Base-by-base conservation (phyloP, 2,329 filamentous ascomycete genomes). In the Pleoardoris graminearum region DNA sequence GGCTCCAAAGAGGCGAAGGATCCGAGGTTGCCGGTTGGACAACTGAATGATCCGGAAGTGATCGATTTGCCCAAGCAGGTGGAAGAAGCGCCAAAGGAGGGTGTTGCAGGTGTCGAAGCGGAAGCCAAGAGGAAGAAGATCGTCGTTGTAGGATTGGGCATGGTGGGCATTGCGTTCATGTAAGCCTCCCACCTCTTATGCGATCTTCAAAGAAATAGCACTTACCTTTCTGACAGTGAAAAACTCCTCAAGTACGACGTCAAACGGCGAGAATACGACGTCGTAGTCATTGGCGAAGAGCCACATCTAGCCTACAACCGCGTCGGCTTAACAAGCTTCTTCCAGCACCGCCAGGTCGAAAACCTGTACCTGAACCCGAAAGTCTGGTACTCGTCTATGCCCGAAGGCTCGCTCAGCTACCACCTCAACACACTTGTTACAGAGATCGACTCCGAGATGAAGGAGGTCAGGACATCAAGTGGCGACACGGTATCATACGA, bases 121-220 rank as follows among this genome's bases (percentile, higher is more conserved):
- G 55, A 61, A 47, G 58, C 59, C 29, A 59, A 75, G 54, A 77
- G 84, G 56, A 90, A 89, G 71, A 85, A 81, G 67, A 76, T 95
- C 30, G 90, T 95, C 2, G 85, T 96, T 32, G 90, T 96, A 33
- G 91, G 91, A 8, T 75, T 96, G 74, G 91, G 91, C 2, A 97
- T 97, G 92, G 91, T 96, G 38, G 90, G 88, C 33, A 88, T 94
- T 61, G 86, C 89, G 36, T 93, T 95, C 71, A 90, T 95, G 89
- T 93, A 76, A 80, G 87, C 21, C 2, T 21, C 23, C 17, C 6
- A 16, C 10, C 6, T 5, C 17, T 21, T n/a, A 23, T 22, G 12
- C 17, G 17, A 22, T 22, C 3, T n/a, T n/a, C n/a, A n/a, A n/a
- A 33, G 22, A 14, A 16, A 30, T 8, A 11, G 14, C 19, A 19